A percentile compares a stretch with the other conserved stretches of the same genome.
Evolutionary conservation across 768 basidiomycete genomes (phyloP).

Genomic region (Mycena vitilis): DNA sequence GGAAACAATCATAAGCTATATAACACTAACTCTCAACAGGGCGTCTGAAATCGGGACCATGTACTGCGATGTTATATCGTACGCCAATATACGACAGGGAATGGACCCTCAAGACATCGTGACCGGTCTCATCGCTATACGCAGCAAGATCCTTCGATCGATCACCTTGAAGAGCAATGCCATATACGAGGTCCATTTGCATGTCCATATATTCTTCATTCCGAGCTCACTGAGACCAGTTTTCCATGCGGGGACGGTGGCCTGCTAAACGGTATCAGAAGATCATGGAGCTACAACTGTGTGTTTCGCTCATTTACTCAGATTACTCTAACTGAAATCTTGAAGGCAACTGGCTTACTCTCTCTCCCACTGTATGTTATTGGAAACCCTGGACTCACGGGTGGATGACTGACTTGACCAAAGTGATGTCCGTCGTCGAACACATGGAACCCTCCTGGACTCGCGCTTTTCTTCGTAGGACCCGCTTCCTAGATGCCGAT

Average conservation of each 20-base stretch:
- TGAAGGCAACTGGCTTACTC: constrained; percentile 71
- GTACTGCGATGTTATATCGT: constrained; percentile 83
- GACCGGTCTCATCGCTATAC: constrained; percentile 76
- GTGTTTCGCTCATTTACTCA: constrained; percentile 35
- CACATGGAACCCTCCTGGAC: constrained; percentile 84
- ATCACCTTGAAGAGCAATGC: constrained; percentile 67
- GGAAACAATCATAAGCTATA: too few relatives aligned
- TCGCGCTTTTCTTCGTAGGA: constrained; percentile 77
- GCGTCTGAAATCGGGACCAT: constrained; percentile 74
- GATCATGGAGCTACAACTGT: constrained; percentile 78
- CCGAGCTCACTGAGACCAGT: constrained; percentile 52
- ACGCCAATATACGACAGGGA: constrained; percentile 66
- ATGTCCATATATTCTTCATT: neutral
- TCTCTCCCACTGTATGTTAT: constrained; percentile 62
- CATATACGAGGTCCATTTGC: constrained; percentile 67
- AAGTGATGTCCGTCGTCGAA: constrained; percentile 74
- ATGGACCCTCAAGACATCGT: constrained; percentile 66
- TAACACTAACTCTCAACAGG: too few relatives aligned
- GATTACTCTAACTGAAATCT: neutral
- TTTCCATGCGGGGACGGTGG: constrained; percentile 83
- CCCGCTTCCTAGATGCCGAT: constrained; percentile 79
- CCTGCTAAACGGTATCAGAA: constrained; percentile 82
- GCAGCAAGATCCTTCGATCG: constrained; percentile 77
- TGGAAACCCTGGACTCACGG: neutral
- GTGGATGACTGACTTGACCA: neutral